Conservation (phyloP, 495 filamentous ascomycete genomes). For the Neurospora cerealis region DNA sequence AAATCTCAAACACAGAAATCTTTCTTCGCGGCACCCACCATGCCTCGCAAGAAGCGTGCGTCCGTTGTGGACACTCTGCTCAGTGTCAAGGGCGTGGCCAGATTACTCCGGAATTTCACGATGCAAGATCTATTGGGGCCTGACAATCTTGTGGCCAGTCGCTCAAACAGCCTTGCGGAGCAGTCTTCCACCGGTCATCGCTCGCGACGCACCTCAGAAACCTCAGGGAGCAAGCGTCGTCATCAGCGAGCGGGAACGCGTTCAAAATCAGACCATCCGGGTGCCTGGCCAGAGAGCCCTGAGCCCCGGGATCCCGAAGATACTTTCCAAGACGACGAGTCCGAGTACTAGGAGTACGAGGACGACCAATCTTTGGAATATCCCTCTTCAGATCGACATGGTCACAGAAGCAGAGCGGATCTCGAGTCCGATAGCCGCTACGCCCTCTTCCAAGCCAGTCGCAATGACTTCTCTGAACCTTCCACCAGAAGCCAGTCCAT, state of each 20-base stretch:
- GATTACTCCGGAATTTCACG: background rate
- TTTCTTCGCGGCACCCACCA: background rate
- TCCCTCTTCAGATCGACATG: background rate
- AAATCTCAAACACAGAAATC: background rate
- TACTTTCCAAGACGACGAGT: background rate
- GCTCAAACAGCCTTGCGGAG: background rate
- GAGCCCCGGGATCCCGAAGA: background rate
- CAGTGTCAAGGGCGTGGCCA: background rate
- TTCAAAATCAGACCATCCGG: background rate
- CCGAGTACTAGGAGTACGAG: background rate
- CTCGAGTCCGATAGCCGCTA: background rate
- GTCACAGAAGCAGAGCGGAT: background rate
- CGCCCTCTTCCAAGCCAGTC: background rate
- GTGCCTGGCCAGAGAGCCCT: background rate
- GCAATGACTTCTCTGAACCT: background rate
- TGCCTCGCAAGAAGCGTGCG: background rate
- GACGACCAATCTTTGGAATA: background rate
- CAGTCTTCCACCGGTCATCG: background rate
- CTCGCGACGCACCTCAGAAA: background rate
- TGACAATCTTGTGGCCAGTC: background rate
- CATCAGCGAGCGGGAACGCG: background rate
- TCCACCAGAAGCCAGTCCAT: background rate
- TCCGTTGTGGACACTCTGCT: background rate
- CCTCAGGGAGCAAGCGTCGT: background rate
- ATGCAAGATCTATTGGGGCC: background rate